phyloP scores from a whole-genome alignment of 2,329 filamentous ascomycete genomes.

The Penicillium sp. region DNA sequence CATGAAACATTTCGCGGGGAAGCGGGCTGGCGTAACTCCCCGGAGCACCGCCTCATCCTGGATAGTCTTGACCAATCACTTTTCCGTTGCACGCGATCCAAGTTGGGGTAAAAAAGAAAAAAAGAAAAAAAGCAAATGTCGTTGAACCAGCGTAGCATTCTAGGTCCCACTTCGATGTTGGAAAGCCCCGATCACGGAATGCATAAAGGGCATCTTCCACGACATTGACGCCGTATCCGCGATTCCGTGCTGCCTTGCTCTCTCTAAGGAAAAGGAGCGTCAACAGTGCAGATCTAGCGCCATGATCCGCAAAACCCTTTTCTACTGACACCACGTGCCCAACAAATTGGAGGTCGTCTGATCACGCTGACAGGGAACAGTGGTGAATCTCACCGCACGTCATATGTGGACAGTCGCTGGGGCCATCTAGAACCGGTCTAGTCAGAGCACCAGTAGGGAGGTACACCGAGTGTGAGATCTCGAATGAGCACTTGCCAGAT shows the following conservation, averaged over 20 bases:
- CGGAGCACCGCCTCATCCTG: conserved; percentile 13
- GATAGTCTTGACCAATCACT: conserved; percentile 9
- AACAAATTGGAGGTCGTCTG: conserved; percentile 8
- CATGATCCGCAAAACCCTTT: neutral
- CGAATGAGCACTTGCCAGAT: neutral
- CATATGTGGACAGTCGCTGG: conserved; percentile 5
- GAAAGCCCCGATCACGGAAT: neutral
- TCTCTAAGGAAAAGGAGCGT: neutral
- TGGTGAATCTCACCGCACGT: conserved; percentile 11
- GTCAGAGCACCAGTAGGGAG: neutral
- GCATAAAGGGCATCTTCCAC: neutral
- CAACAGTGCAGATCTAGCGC: neutral
- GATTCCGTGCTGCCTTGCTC: neutral
- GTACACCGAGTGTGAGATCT: neutral
- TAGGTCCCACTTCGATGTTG: neutral
- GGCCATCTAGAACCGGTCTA: neutral
- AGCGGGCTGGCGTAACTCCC: neutral
- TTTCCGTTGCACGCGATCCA: conserved; percentile 2
- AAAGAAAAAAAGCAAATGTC: conserved; percentile 17
- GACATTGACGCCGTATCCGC: conserved; percentile 11
- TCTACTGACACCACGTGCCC: neutral
- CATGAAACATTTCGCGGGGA: conserved; percentile 6
- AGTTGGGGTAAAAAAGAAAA: neutral
- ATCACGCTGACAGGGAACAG: conserved; percentile 7
- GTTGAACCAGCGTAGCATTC: conserved; percentile 1